Percentiles rank a stretch among this genome's conserved stretches.
These are phyloP conservation scores for Psophocarpus tetragonolobus DNA, from an alignment of 306 rosid species.

Conservation along the genomic window DNA sequence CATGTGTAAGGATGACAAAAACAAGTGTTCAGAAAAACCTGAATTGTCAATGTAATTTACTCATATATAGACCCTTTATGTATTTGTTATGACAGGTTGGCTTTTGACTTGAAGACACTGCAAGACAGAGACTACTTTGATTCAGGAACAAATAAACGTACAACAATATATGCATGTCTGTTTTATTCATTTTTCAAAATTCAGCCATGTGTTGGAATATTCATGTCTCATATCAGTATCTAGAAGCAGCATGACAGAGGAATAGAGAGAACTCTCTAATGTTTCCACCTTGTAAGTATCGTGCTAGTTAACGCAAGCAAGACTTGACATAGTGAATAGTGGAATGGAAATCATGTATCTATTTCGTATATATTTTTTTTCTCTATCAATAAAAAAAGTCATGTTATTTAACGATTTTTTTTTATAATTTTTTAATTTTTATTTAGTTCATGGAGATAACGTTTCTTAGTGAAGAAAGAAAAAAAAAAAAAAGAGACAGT, in stretches of 20 bases:
- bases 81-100: not conserved
- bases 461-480: too few species aligned
- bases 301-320: not conserved
- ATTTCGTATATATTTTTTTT: too few species aligned
- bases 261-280: not conserved
- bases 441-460: too few species aligned
- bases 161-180: not conserved
- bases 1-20: too few species aligned
- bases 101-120: not conserved
- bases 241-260: not conserved
- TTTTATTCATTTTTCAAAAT: not conserved
- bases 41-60: too few species aligned
- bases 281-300: not conserved
- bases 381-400: too few species aligned
- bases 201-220: not conserved
- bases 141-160: not conserved
- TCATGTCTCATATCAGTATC: not conserved
- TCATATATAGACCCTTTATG: not conserved
- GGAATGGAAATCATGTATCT: too few species aligned
- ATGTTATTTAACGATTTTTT: too few species aligned
- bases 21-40: too few species aligned
- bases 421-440: too few species aligned
- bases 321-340: too few species aligned
- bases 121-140: not conserved
- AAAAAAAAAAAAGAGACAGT: too few species aligned